Evolutionary conservation across 192 early-diverging fungal genomes (phyloP), one percentile per base, ranked within the genome.

Genomic region (Spizellomyces punctatus): DNA sequence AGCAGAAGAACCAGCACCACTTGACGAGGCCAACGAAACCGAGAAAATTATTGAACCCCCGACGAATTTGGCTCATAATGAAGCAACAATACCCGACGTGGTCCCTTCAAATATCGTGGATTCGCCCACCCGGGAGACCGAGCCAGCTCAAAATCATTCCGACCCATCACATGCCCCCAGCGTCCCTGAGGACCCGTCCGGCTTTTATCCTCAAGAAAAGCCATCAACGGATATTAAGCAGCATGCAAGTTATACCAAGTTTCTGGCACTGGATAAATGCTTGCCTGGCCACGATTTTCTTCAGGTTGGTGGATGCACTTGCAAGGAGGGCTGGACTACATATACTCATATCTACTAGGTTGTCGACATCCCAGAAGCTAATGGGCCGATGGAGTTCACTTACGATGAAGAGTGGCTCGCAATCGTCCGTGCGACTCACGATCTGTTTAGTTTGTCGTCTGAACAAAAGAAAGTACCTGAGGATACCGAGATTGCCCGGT

Each of bases 251-350:
- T 60, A 48, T 44, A 99, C 98, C 3, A 76, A 83, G 44, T 99
- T 99, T 77, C 69, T 98, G 49, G 88, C 95, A 5, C 79, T 99
- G n/a, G 98, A 99, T 80, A 98, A 98, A 63, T 99, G 98, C 63
- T 57, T 93, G 21, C 90, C 89, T 4, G 62, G 81, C 6, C 82
- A 92, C 2, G 80, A 92, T 46, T 98, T 94, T 72, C 75, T 99
- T 41, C 93, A 98, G 79, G 87, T 95, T 46, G 74, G 44, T 10
- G 43, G 27, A 36, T 3, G 27, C 27, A 36, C 27, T 36, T 36
- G 27, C 3, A 19, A 27, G 54, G 54, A 55, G 3, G 16, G 54
- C 19, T 55, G 54, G 19, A 16, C 54, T 16, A 2, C 14, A 64
- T 46, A 46, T 22, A 64, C 63, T 16, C 16, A 17, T 46, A 10